A percentile compares a stretch with the other conserved stretches of the same genome.
Evolutionary conservation across 2,329 filamentous ascomycete species (phyloP).

Genomic region (Passalora sequoiae): DNA sequence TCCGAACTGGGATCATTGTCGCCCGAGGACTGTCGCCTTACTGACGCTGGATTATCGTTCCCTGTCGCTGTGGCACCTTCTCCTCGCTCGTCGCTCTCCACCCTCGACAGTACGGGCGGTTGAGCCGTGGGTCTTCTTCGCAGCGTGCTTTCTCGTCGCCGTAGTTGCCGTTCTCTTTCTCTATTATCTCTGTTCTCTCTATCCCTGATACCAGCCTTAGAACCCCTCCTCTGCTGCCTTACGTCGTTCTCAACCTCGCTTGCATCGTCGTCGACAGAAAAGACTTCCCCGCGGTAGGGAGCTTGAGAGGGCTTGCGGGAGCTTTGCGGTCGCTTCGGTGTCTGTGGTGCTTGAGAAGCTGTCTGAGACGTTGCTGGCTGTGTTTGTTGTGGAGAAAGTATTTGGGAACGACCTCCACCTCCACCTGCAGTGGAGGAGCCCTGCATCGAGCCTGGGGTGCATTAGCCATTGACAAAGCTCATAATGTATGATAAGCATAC

Average conservation of each 20-base stretch:
- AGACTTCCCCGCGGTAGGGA: conserved; percentile 76
- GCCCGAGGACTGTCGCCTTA: conserved; percentile 11
- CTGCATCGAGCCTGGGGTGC: conserved; percentile 23
- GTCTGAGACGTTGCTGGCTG: too few species aligned
- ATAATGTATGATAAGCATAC: conserved; percentile 12
- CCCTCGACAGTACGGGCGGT: conserved; percentile 45
- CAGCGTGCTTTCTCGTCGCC: conserved; percentile 49
- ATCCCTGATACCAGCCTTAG: conserved; percentile 17
- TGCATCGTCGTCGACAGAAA: conserved; percentile 84
- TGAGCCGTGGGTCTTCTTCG: conserved; percentile 44
- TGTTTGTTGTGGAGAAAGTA: conserved; percentile 18
- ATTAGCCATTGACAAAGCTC: conserved; percentile 6
- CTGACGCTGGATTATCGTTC: conserved; percentile 19
- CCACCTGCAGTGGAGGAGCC: conserved; percentile 17
- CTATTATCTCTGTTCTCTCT: too few species aligned
- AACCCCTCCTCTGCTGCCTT: conserved; percentile 37
- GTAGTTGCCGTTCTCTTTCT: conserved; percentile 34
- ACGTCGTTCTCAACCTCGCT: conserved; percentile 71
- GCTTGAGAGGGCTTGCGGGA: conserved; percentile 70
- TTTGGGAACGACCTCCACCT: conserved; percentile 14
- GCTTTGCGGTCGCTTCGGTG: conserved; percentile 63
- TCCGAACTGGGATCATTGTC: conserved; percentile 33
- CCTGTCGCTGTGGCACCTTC: conserved; percentile 28
- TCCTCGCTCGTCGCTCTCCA: conserved; percentile 45
- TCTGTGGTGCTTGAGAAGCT: conserved; percentile 8